phyloP scores from a whole-genome alignment of 495 filamentous ascomycete genomes.

The Extremus antarcticus region DNA sequence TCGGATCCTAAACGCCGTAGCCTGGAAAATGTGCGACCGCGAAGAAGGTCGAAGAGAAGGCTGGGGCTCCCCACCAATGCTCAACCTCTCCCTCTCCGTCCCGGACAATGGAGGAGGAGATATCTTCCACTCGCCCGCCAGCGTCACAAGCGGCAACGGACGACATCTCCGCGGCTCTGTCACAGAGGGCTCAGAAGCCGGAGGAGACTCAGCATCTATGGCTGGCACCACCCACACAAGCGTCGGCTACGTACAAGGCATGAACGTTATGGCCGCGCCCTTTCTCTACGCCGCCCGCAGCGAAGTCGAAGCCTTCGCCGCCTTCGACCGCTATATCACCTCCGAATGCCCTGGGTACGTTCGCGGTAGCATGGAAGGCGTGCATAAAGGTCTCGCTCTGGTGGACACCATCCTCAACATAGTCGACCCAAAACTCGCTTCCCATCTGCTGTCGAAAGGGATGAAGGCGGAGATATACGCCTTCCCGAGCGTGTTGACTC shows the following conservation, averaged over 20 bases:
- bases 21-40: constrained; percentile 83
- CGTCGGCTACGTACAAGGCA: constrained; percentile 91
- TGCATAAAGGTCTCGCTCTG: constrained; percentile 79
- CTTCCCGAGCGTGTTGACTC: constrained; percentile 90
- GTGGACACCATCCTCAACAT: constrained; percentile 86
- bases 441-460: constrained; percentile 71
- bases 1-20: constrained; percentile 88
- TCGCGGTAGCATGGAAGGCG: constrained; percentile 90
- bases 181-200: constrained; percentile 44
- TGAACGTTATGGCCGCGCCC: constrained; percentile 98
- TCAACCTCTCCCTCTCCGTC: constrained; percentile 20
- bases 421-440: constrained; percentile 77
- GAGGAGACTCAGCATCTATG: constrained; percentile 2
- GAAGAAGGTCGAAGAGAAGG: constrained; percentile 39
- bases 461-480: constrained; percentile 91
- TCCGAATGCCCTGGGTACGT: constrained; percentile 89
- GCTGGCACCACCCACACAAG: neutral
- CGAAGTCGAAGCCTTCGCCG: constrained; percentile 86
- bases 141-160: constrained; percentile 12
- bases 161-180: constrained; percentile 13
- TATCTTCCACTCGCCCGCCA: constrained; percentile 23
- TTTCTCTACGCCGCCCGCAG: constrained; percentile 92
- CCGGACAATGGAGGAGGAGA: constrained; percentile 25
- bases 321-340: constrained; percentile 82
- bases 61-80: constrained; percentile 29